phyloP scores from a whole-genome alignment of 1,284 basidiomycete species.

The Coniferiporia weirii region DNA sequence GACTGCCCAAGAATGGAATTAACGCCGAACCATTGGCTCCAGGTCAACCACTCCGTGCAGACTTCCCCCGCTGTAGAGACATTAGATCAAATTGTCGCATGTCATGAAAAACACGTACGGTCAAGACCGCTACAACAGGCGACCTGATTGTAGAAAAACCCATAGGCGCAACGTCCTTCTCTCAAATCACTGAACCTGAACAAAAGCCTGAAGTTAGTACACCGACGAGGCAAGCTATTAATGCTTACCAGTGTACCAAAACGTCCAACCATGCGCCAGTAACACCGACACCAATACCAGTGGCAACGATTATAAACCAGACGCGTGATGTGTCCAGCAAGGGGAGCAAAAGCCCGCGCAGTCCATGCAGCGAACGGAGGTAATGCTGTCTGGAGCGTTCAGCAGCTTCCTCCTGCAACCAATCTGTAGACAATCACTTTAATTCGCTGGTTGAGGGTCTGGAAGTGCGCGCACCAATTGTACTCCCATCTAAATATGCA shows the following conservation, averaged over 20 bases:
- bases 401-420: conserved; percentile 61
- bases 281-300: conserved; percentile 64
- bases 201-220: not conserved
- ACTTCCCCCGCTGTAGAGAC: conserved; percentile 52
- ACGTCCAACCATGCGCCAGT: conserved; percentile 73
- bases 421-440: conserved; percentile 46
- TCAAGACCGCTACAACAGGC: conserved; percentile 72
- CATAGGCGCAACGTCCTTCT: conserved; percentile 63
- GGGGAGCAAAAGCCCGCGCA: conserved; percentile 49
- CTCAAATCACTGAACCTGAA: conserved; percentile 63
- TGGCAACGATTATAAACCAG: conserved; percentile 64
- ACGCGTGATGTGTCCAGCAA: conserved; percentile 54
- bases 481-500: conserved; percentile 11
- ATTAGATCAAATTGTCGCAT: not conserved
- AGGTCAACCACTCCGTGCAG: conserved; percentile 68
- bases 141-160: conserved; percentile 70
- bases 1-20: conserved; percentile 53
- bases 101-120: conserved; percentile 39
- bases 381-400: conserved; percentile 54
- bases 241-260: conserved; percentile 62
- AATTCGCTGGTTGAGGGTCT: not conserved
- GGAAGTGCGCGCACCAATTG: conserved; percentile 6
- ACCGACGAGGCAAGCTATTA: not conserved
- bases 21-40: conserved; percentile 55
- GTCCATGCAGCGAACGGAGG: conserved; percentile 46